Evolutionary conservation across 1,139 yeast species (phyloP).

Genomic region (Candida sojae): DNA sequence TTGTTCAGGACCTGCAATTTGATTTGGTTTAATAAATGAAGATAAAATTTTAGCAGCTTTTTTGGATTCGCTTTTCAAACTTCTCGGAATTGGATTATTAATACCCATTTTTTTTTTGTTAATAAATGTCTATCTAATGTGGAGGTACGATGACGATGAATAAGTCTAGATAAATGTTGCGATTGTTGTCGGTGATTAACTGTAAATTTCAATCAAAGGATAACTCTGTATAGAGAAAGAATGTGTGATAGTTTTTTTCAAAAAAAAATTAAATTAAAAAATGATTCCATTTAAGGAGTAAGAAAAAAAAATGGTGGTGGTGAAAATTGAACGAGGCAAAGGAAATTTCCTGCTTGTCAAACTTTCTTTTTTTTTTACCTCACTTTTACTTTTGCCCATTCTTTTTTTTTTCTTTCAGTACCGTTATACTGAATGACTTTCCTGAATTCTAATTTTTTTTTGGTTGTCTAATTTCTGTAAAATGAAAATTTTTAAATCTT

Average conservation of each 20-base stretch:
- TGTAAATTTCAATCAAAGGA: not conserved
- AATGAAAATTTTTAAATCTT: too few relatives aligned
- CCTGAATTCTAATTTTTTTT: too few relatives aligned
- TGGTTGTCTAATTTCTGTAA: too few relatives aligned
- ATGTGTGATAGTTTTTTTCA: not conserved
- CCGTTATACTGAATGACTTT: too few relatives aligned
- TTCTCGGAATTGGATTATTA: constrained; percentile 94
- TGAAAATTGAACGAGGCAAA: constrained; percentile 2
- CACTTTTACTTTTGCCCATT: not conserved
- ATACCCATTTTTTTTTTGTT: constrained; percentile 45
- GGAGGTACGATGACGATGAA: not conserved
- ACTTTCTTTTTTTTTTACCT: not conserved
- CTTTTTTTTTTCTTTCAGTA: too few relatives aligned
- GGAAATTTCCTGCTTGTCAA: not conserved
- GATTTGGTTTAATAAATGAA: constrained; percentile 94
- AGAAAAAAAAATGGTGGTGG: not conserved
- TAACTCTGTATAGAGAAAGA: not conserved
- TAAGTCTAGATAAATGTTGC: not conserved
- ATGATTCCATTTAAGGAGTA: not conserved
- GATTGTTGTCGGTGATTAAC: not conserved
- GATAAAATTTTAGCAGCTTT: constrained; percentile 95
- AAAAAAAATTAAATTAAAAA: not conserved
- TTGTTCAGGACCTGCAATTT: constrained; percentile 83
- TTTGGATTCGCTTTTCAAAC: constrained; percentile 84
- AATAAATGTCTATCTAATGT: not conserved